phyloP scores from a whole-genome alignment of 2,329 filamentous ascomycete genomes.

The Talaromyces islandicus region DNA sequence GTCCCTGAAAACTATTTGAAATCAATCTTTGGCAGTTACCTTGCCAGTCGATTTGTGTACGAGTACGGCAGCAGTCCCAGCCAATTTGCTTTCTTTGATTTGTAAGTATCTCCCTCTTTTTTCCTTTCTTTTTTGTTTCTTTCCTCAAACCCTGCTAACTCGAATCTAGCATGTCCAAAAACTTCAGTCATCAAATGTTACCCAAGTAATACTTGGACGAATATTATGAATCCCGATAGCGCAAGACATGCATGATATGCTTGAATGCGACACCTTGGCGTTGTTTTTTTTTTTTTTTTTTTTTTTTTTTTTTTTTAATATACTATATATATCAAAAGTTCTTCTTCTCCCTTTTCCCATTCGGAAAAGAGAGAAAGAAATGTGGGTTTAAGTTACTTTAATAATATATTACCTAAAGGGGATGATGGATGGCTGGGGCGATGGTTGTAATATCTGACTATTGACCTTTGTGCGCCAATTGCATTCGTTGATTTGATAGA shows the following conservation, averaged over 20 bases:
- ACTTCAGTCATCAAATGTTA: slow-evolving; percentile 10
- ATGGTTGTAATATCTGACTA: too few species aligned
- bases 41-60: slow-evolving; percentile 94
- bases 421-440: not conserved
- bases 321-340: not conserved
- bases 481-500: too few species aligned
- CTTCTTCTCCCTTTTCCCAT: not conserved
- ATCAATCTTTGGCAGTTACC: slow-evolving; percentile 91
- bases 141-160: not conserved
- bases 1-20: slow-evolving; percentile 88
- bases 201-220: not conserved
- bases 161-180: slow-evolving; percentile 31
- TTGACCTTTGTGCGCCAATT: too few species aligned
- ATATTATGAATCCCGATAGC: not conserved
- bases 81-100: slow-evolving; percentile 98
- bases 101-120: slow-evolving; percentile 60
- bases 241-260: not conserved
- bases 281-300: not conserved
- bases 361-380: not conserved
- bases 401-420: not conserved
- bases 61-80: slow-evolving; percentile 86
- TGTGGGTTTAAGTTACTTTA: not conserved
- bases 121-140: too few species aligned
- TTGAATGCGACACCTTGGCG: not conserved
- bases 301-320: not conserved